A percentile compares a stretch with the other conserved stretches of the same genome.
These are phyloP conservation scores for Podaxis sp. DNA, from an alignment of 768 basidiomycete species.

Conservation along the genomic window DNA sequence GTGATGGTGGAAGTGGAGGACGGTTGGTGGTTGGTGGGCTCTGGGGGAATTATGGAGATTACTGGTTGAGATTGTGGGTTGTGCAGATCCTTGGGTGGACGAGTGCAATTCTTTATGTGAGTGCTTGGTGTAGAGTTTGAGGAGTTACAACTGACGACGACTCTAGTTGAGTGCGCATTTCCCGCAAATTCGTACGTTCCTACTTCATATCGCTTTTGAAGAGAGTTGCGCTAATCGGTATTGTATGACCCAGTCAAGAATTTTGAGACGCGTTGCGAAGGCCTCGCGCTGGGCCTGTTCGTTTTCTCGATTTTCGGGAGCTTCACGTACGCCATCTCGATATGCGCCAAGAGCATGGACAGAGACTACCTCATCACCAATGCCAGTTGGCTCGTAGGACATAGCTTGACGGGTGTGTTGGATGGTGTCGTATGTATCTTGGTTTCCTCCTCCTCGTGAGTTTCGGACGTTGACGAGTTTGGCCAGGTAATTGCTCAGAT, in stretches of 20 bases:
- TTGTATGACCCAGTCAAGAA: conserved; percentile 68
- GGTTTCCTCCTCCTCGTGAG: neutral
- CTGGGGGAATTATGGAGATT: conserved; percentile 21
- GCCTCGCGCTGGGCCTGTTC: conserved; percentile 88
- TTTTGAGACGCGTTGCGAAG: conserved; percentile 82
- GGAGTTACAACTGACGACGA: neutral
- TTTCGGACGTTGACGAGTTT: neutral
- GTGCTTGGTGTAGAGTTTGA: conserved; percentile 24
- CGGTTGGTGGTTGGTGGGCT: conserved; percentile 18
- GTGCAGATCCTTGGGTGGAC: conserved; percentile 85
- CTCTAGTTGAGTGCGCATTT: conserved; percentile 65
- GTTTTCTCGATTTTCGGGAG: conserved; percentile 91
- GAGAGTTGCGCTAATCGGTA: neutral
- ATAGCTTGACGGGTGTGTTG: neutral
- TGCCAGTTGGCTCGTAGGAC: conserved; percentile 69
- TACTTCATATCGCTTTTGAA: neutral
- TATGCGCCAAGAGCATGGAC: conserved; percentile 71
- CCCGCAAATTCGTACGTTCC: conserved; percentile 61
- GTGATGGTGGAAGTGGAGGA: neutral
- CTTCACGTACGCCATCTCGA: conserved; percentile 76
- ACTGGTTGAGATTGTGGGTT: conserved; percentile 45
- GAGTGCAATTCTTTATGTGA: conserved; percentile 80
- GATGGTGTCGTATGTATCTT: conserved; percentile 2
- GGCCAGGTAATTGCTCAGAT: conserved; percentile 8
- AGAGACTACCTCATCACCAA: conserved; percentile 75